phyloP scores from a whole-genome alignment of 768 basidiomycete species.

The Boletus pseudopeckii region DNA sequence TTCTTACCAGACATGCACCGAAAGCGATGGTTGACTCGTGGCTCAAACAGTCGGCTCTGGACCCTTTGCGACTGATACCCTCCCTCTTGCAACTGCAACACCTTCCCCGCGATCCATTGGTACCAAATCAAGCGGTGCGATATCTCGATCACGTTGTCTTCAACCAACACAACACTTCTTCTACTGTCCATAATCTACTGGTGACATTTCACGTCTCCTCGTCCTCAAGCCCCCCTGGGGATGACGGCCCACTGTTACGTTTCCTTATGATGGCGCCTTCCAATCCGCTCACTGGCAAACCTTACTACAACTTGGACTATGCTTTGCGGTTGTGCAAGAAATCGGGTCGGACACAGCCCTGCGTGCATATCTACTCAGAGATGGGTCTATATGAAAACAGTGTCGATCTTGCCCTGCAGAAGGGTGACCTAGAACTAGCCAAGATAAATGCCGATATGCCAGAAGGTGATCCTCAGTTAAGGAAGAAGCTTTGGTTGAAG shows the following conservation, averaged over 20 bases:
- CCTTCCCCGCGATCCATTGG: conserved; percentile 63
- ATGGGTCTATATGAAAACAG: conserved; percentile 97
- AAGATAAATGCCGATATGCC: conserved; percentile 95
- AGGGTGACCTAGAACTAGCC: conserved; percentile 92
- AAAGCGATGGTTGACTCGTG: conserved; percentile 92
- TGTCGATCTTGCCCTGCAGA: conserved; percentile 90
- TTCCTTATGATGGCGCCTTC: conserved; percentile 82
- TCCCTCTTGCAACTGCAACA: conserved; percentile 82
- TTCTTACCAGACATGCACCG: conserved; percentile 81
- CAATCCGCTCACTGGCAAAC: conserved; percentile 78
- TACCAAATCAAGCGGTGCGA: conserved; percentile 82
- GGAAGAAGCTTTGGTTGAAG: conserved; percentile 97
- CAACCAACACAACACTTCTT: conserved; percentile 71
- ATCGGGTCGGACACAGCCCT: conserved; percentile 76
- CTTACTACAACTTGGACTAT: conserved; percentile 97
- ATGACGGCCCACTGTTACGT: conserved; percentile 74
- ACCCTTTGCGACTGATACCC: conserved; percentile 84
- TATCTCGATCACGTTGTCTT: conserved; percentile 87
- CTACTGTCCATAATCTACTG: conserved; percentile 91
- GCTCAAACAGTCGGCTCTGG: conserved; percentile 76
- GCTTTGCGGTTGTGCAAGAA: conserved; percentile 89
- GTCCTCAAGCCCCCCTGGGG: conserved; percentile 43
- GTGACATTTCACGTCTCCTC: conserved; percentile 78
- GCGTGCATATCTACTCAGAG: conserved; percentile 95
- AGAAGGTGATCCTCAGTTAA: conserved; percentile 78